Conservation (phyloP, 2,329 filamentous ascomycete species). For the Talaromyces sp. region DNA sequence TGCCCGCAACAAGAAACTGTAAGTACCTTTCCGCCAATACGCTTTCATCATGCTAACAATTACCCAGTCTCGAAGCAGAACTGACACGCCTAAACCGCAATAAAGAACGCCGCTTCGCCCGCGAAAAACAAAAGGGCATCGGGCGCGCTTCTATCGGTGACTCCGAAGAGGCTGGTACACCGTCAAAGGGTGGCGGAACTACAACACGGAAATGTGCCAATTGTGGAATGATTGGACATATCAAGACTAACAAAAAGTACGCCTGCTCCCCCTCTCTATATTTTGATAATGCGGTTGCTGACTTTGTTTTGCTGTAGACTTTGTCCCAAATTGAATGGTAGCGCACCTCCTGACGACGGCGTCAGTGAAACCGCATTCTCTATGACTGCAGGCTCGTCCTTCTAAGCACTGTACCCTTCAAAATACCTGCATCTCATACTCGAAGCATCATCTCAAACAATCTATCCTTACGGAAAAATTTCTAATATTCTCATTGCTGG, state of each 20-base stretch:
- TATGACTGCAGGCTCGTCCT: conserved; percentile 40
- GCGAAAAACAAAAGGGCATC: conserved; percentile 79
- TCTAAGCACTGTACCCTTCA: neutral
- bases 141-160: conserved; percentile 46
- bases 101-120: conserved; percentile 81
- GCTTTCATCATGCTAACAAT: conserved; percentile 7
- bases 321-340: conserved; percentile 81
- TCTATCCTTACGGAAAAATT: neutral
- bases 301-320: conserved; percentile 51
- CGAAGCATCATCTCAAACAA: neutral
- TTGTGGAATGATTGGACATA: conserved; percentile 93
- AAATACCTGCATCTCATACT: neutral
- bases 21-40: conserved; percentile 21
- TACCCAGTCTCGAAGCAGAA: conserved; percentile 64
- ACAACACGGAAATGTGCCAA: conserved; percentile 89
- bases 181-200: conserved; percentile 61
- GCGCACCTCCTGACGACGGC: conserved; percentile 59
- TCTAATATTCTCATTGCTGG: neutral
- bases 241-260: conserved; percentile 99
- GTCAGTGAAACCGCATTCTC: conserved; percentile 47
- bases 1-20: conserved; percentile 58
- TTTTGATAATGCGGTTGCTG: conserved; percentile 12
- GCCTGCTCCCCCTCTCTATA: conserved; percentile 1
- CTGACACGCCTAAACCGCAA: conserved; percentile 83
- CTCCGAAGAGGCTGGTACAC: conserved; percentile 39